phyloP scores from a whole-genome alignment of 192 early-diverging fungal species.

The Backusella macrospora region DNA sequence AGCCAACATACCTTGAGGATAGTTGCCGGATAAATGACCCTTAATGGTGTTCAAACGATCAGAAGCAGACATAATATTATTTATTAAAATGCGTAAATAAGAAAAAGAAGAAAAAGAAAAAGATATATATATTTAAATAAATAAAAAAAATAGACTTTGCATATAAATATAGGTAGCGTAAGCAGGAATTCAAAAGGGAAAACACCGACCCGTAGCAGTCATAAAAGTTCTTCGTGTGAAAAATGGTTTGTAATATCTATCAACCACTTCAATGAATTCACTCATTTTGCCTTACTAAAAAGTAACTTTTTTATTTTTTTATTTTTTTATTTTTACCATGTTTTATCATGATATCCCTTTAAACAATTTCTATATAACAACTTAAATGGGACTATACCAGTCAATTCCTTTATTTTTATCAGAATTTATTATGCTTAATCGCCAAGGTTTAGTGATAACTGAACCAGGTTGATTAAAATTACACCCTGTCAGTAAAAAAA shows the following conservation, averaged over 20 bases:
- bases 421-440: no score
- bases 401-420: no score
- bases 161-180: neutral
- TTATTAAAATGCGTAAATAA: constrained; percentile 6
- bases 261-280: no score
- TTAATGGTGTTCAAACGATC: constrained; percentile 43
- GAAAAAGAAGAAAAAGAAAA: constrained; percentile 7
- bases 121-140: neutral
- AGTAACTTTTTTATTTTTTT: no score
- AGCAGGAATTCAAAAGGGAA: constrained; percentile 5
- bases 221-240: neutral
- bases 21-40: constrained; percentile 50
- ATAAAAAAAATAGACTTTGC: neutral
- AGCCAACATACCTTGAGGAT: constrained; percentile 54
- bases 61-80: constrained; percentile 36
- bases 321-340: no score
- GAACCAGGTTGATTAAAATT: no score
- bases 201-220: constrained; percentile 12
- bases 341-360: no score
- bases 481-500: no score
- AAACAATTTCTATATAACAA: no score
- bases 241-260: neutral
- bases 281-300: no score
- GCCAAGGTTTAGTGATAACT: no score
- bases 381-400: no score